Evolutionary conservation across 2,329 filamentous ascomycete genomes (phyloP).

Genomic region (Pseudocercospora vitis): DNA sequence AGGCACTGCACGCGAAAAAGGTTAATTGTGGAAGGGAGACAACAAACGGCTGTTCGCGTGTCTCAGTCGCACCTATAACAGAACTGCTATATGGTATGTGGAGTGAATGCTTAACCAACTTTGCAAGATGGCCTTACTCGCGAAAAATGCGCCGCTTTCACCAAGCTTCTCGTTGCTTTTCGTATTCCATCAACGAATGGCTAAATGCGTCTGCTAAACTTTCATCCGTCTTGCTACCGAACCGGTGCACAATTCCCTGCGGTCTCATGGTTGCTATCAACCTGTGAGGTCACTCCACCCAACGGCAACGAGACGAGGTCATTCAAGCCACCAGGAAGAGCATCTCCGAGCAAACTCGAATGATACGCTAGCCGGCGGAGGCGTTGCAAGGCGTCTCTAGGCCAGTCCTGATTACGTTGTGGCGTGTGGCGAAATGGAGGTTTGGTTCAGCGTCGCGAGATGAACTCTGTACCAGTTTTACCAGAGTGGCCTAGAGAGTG

Average conservation of each 20-base stretch:
- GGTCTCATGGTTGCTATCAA: not conserved
- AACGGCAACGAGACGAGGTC: not conserved
- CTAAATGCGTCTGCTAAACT: not conserved
- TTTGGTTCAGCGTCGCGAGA: not conserved
- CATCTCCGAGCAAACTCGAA: slow-evolving; percentile 10
- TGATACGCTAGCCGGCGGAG: not conserved
- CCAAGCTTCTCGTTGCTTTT: too few species aligned
- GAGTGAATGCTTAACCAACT: not conserved
- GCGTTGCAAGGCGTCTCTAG: not conserved
- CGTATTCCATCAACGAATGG: too few species aligned
- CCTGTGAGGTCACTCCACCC: not conserved
- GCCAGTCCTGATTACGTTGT: not conserved
- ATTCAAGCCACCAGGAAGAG: not conserved
- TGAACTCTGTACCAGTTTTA: not conserved
- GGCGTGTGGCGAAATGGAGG: slow-evolving; percentile 4
- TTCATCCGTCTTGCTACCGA: not conserved
- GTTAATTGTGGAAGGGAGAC: too few species aligned
- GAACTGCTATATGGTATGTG: not conserved
- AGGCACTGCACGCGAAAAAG: too few species aligned
- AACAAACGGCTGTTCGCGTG: too few species aligned
- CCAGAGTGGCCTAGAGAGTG: too few species aligned
- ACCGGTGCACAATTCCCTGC: not conserved
- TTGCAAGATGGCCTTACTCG: too few species aligned
- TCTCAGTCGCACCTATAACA: too few species aligned
- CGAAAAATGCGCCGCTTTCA: too few species aligned